A percentile compares a stretch with the other conserved stretches of the same genome.
Evolutionary conservation across 2,329 filamentous ascomycete species (phyloP).

Genomic region (Neoscytalidium dimidiatum): DNA sequence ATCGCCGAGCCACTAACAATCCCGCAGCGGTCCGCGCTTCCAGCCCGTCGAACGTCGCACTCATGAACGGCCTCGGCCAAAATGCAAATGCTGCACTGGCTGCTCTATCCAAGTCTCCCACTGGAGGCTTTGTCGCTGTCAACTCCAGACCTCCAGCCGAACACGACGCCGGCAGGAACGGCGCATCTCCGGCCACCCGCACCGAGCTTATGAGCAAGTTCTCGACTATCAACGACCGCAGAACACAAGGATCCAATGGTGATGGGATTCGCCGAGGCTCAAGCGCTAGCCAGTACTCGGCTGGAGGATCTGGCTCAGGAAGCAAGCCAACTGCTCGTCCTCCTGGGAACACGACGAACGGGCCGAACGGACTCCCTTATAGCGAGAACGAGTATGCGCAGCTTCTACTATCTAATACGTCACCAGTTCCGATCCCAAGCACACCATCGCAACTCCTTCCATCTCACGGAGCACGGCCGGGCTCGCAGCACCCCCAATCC

Average conservation of each 20-base stretch:
- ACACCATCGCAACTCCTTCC: slow-evolving; percentile 57
- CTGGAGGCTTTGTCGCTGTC: slow-evolving; percentile 61
- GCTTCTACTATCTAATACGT: slow-evolving; percentile 38
- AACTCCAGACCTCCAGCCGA: slow-evolving; percentile 51
- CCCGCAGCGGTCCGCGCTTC: slow-evolving; percentile 37
- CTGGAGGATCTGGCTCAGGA: slow-evolving; percentile 35
- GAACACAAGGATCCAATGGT: slow-evolving; percentile 30
- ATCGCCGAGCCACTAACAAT: slow-evolving; percentile 58
- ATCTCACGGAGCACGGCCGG: slow-evolving; percentile 43
- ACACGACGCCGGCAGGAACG: slow-evolving; percentile 39
- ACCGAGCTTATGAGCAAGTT: slow-evolving; percentile 65
- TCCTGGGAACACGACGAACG: slow-evolving; percentile 22
- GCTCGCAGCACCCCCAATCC: slow-evolving; percentile 33
- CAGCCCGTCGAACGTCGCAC: slow-evolving; percentile 44
- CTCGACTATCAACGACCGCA: slow-evolving; percentile 59
- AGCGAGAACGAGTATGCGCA: slow-evolving; percentile 42
- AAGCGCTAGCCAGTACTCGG: slow-evolving; percentile 30
- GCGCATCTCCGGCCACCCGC: slow-evolving; percentile 57
- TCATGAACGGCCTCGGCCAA: slow-evolving; percentile 40
- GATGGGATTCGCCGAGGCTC: slow-evolving; percentile 32
- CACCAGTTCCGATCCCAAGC: slow-evolving; percentile 56
- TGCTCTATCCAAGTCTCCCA: slow-evolving; percentile 27
- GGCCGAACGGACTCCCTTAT: slow-evolving; percentile 10
- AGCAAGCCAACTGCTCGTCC: slow-evolving; percentile 32
- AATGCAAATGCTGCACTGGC: slow-evolving; percentile 35